Conservation (phyloP, 1,284 basidiomycete species). For the Agroathelia rolfsii region DNA sequence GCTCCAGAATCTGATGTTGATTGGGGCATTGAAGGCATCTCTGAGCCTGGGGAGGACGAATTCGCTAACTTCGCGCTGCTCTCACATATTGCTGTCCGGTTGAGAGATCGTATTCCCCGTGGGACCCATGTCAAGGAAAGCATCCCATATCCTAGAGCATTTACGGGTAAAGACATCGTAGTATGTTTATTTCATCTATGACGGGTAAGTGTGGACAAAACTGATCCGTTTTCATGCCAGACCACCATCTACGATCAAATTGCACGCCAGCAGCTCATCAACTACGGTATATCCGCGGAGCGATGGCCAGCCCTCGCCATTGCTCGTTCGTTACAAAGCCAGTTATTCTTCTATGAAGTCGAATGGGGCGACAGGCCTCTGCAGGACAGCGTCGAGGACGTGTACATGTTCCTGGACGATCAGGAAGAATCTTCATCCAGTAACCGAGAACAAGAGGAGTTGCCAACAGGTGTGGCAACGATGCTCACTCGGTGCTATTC, state of each 20-base stretch:
- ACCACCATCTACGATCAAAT: constrained; percentile 78
- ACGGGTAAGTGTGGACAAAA: no score
- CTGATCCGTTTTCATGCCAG: constrained; percentile 26
- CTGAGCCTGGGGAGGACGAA: constrained; percentile 65
- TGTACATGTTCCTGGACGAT: constrained; percentile 94
- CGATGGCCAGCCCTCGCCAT: constrained; percentile 77
- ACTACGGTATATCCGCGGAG: constrained; percentile 64
- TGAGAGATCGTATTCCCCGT: constrained; percentile 79
- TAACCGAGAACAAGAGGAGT: constrained; percentile 56
- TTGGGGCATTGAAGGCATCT: no score
- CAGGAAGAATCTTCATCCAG: constrained; percentile 55
- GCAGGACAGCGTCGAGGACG: constrained; percentile 87
- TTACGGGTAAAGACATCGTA: constrained; percentile 89
- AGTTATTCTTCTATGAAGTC: constrained; percentile 95
- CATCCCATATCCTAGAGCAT: constrained; percentile 78
- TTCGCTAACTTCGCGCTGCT: constrained; percentile 85
- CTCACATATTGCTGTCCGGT: constrained; percentile 80
- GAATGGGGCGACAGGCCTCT: constrained; percentile 86
- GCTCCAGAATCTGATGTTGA: no score
- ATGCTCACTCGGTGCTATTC: constrained; percentile 79
- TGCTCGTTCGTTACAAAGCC: constrained; percentile 82
- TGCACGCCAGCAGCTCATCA: constrained; percentile 56
- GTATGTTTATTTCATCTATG: constrained; percentile 36
- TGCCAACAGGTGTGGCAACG: constrained; percentile 80
- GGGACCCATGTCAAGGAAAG: constrained; percentile 86